Base-by-base conservation (phyloP, 371 early-diverging fungal species). In the Saksenaea oblongispora region DNA sequence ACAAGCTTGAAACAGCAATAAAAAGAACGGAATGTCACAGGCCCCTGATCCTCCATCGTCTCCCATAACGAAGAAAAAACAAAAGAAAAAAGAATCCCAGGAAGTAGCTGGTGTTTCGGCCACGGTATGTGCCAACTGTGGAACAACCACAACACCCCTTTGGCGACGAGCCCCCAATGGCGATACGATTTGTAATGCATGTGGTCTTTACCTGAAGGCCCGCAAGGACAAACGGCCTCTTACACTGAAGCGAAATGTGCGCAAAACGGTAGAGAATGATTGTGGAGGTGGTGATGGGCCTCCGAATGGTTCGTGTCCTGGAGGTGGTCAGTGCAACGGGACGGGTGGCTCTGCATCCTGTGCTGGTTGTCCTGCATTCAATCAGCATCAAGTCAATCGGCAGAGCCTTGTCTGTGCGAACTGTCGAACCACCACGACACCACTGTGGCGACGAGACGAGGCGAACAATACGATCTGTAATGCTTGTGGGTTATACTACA, bases 111-210 rank as follows among this genome's bases (percentile, higher is more conserved):
- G 51, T 8, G 51, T 47, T n/a, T 47, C 51, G 51, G 51, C 51
- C 7, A 47, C 51, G 22, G 24, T 22, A 15, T 97, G 97, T 76
- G 76, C 87, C 22, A 94, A 96, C 74, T 97, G 97, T 76, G 82
- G 84, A 0, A 93, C 94, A 1, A 92, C 90, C 2, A 84, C 85
- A 3, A 97, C 98, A 0, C 96, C 97, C 0, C 78, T 95, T 13
- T 98, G 98, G 98, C 78, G 98, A 61, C 80, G 95, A 73, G 91
- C 89, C 31, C 87, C 89, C 24, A 87, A 87, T 58, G 94, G 93
- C 37, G 89, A 93, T 31, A 84, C 86, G 34, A 87, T 95, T 59
- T 96, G 97, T 68, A 96, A 96, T 78, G 96, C 96, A 1, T 96
- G 96, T 79, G 93, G 93, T 3, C 80, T 92, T 36, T 93, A 93